Percentiles rank a stretch among this genome's conserved stretches.
These are phyloP conservation scores for Caryopteris hybrid DNA, from an alignment of 305 asterid genomes.

Conservation along the genomic window DNA sequence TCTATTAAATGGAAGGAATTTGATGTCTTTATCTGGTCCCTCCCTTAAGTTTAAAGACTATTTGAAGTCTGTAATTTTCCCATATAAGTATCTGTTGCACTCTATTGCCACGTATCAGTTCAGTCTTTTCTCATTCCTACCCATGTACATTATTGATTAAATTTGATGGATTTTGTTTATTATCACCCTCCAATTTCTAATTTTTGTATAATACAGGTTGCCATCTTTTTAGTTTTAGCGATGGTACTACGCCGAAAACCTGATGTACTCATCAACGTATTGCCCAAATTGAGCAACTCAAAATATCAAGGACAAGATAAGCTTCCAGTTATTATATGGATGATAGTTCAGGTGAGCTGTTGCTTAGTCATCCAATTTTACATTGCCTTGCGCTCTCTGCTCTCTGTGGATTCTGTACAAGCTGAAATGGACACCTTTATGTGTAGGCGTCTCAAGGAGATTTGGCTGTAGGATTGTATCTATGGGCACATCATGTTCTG, in stretches of 20 bases:
- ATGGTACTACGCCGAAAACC: conserved; percentile 79
- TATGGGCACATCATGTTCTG: conserved; percentile 70
- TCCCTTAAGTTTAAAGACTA: neutral
- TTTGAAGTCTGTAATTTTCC: neutral
- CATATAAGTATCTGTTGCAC: neutral
- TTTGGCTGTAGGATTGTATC: conserved; percentile 67
- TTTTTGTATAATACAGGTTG: conserved; percentile 51
- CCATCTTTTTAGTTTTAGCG: conserved; percentile 63
- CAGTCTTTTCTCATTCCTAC: neutral
- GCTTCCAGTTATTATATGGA: conserved; percentile 71
- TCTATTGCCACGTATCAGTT: neutral
- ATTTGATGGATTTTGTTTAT: neutral
- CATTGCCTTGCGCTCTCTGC: neutral
- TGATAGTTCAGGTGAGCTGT: conserved; percentile 62
- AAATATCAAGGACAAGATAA: conserved; percentile 88
- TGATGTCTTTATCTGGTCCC: neutral
- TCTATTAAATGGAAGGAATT: neutral
- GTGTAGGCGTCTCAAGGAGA: conserved; percentile 77
- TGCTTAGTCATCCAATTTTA: neutral
- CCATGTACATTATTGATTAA: neutral
- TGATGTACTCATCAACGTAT: conserved; percentile 47
- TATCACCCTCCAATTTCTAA: neutral
- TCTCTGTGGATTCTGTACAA: neutral
- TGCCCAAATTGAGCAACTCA: conserved; percentile 51
- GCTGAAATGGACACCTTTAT: conserved; percentile 18